phyloP scores from a whole-genome alignment of 129 eudicot species.

The Flaveria ramosissima region DNA sequence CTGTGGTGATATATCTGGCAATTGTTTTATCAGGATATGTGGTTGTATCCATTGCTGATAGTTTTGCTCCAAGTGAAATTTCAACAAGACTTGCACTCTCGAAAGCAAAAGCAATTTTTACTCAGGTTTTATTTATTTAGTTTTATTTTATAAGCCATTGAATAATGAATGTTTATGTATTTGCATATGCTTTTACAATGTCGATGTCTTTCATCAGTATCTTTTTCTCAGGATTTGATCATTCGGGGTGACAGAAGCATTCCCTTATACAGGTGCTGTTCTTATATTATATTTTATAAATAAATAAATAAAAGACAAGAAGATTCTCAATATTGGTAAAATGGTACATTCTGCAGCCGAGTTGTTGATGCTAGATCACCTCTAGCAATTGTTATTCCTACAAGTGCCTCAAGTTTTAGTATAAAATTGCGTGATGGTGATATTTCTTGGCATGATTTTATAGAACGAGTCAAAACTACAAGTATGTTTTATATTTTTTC shows the following conservation, averaged over 20 bases:
- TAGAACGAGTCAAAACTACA: slow-evolving; percentile 49
- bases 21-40: slow-evolving; percentile 82
- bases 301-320: not conserved
- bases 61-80: slow-evolving; percentile 87
- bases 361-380: slow-evolving; percentile 91
- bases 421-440: slow-evolving; percentile 67
- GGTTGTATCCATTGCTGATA: slow-evolving; percentile 95
- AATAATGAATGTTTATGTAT: not conserved
- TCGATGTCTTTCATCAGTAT: not conserved
- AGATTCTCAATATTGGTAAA: slow-evolving; percentile 25
- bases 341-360: slow-evolving; percentile 55
- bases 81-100: slow-evolving; percentile 69
- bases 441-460: slow-evolving; percentile 86
- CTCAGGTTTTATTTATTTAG: slow-evolving; percentile 59
- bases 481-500: slow-evolving; percentile 44
- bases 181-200: not conserved
- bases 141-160: not conserved
- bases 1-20: slow-evolving; percentile 90
- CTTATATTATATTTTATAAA: not conserved
- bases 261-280: slow-evolving; percentile 75
- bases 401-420: slow-evolving; percentile 48
- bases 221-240: slow-evolving; percentile 58
- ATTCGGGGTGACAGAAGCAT: slow-evolving; percentile 71
- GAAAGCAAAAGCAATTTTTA: slow-evolving; percentile 82
- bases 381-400: slow-evolving; percentile 79